Percentiles rank a stretch among this genome's conserved stretches.
phyloP scores from a whole-genome alignment of 148 eudicot genomes.

The Rhododendron ovatum region DNA sequence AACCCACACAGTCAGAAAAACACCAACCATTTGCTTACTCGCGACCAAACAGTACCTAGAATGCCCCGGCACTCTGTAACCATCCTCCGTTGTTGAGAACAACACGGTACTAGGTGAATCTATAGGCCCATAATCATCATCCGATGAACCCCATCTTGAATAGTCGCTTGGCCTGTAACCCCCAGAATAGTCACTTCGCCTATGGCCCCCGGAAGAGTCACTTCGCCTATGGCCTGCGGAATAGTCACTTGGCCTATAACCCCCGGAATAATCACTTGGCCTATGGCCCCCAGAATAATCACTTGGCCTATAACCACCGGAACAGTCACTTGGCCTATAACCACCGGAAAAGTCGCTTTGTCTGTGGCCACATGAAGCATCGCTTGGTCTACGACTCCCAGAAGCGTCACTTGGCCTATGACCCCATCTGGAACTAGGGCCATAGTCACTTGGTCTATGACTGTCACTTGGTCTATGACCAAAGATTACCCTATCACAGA shows the following conservation, averaged over 20 bases:
- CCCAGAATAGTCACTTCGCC: constrained; percentile 19
- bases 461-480: constrained; percentile 79
- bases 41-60: constrained; percentile 75
- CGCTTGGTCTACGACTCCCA: constrained; percentile 32
- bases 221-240: constrained; percentile 60
- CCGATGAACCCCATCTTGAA: constrained; percentile 87
- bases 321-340: constrained; percentile 49
- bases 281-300: constrained; percentile 47
- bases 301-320: constrained; percentile 58
- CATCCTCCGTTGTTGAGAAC: constrained; percentile 50
- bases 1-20: constrained; percentile 86
- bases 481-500: constrained; percentile 77
- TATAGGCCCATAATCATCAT: constrained; percentile 68
- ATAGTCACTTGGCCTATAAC: constrained; percentile 41
- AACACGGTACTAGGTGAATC: constrained; percentile 80
- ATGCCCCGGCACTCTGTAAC: constrained; percentile 35
- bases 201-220: constrained; percentile 40
- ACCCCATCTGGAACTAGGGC: constrained; percentile 27
- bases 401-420: constrained; percentile 23
- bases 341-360: constrained; percentile 44
- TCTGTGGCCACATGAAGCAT: constrained; percentile 30
- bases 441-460: constrained; percentile 43
- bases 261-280: constrained; percentile 27
- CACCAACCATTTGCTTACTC: constrained; percentile 95
- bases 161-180: constrained; percentile 69